Base-by-base conservation (phyloP, 2,329 filamentous ascomycete genomes). In the Fusarium bactridioides region DNA sequence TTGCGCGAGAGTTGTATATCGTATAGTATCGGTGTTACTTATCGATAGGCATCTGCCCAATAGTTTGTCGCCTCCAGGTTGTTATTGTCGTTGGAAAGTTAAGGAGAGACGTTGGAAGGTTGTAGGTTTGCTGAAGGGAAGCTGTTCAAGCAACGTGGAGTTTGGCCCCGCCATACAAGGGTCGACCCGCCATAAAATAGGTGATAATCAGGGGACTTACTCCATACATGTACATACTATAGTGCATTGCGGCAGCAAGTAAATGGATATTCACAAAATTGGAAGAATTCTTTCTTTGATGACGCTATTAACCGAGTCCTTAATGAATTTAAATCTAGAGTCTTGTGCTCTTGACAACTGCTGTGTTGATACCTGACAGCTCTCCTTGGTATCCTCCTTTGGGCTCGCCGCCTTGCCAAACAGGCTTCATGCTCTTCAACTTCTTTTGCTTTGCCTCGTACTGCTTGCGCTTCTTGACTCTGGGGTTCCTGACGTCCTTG, bases 401-500 rank as follows among this genome's bases (percentile, higher is more conserved):
- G 76, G 93, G 91, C 84, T 97, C 91, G 69, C 94, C 93, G 74
- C 94, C 94, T 83, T 94, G 94, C 85, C 95, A 98, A 19, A 94
- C 87, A 13, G 93, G 89, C 85, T 93, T 94, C 86, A 95, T 93
- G 80, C 92, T 95, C 78, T 90, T 90, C 79, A 98, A 84, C 88
- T 98, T 98, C 93, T 98, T 98, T 89, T 95, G 93, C 88, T 97
- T 98, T 82, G 94, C 92, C 80, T 97, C 94, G 82, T 90, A 99
- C 90, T 94, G 94, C 90, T 94, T 94, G 83, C 94, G 91, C 92
- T 98, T 98, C 92, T 98, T 99, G 74, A 98, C 95, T 81, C 96
- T 88, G 40, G 96, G 95, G 84, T 99, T 99, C 72, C 95, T 88
- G 65, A 94, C 92, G 77, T 97, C 95, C 90, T 99, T 98, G 88